A percentile compares a stretch with the other conserved stretches of the same genome.
These are phyloP conservation scores for Halophytophthora polymorphica DNA, from an alignment of 352 stramenopile species.

Conservation along the genomic window DNA sequence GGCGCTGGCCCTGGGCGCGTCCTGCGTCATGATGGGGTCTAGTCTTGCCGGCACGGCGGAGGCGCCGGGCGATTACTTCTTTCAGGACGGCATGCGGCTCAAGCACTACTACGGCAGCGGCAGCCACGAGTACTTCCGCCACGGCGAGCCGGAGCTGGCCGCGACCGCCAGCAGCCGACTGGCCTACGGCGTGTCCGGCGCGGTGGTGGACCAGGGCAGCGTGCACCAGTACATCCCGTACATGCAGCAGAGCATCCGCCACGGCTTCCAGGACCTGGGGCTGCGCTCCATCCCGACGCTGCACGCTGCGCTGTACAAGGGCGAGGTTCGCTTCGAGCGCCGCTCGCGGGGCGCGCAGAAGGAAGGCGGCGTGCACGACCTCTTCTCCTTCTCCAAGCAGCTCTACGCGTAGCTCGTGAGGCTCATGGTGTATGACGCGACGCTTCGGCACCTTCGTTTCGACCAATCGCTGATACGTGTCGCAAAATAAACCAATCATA, in stretches of 20 bases:
- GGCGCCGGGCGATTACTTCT: conserved; percentile 98
- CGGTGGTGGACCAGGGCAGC: conserved; percentile 98
- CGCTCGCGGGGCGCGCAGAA: conserved; percentile 96
- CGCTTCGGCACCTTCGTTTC: too few relatives aligned
- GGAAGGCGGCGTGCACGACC: conserved; percentile 96
- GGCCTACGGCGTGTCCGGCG: conserved; percentile 96
- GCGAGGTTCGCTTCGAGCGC: conserved; percentile 93
- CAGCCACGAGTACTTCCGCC: conserved; percentile 88
- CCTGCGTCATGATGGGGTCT: conserved; percentile 98
- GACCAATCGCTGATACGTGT: background rate
- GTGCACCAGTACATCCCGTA: conserved; percentile 98
- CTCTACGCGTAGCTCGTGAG: conserved; percentile 47
- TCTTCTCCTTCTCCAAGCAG: conserved; percentile 95
- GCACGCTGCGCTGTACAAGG: conserved; percentile 65
- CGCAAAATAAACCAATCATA: background rate
- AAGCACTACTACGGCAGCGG: conserved; percentile 99
- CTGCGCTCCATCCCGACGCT: conserved; percentile 86
- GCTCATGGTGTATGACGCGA: background rate
- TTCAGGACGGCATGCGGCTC: conserved; percentile 97
- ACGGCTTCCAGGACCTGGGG: conserved; percentile 97
- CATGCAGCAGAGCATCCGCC: conserved; percentile 95
- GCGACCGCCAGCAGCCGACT: conserved; percentile 88
- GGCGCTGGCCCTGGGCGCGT: conserved; percentile 94
- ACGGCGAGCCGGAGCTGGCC: conserved; percentile 71
- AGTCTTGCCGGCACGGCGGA: conserved; percentile 97